These are phyloP conservation scores for Roridomyces roridus DNA, from an alignment of 768 basidiomycete species.

Conservation along the genomic window DNA sequence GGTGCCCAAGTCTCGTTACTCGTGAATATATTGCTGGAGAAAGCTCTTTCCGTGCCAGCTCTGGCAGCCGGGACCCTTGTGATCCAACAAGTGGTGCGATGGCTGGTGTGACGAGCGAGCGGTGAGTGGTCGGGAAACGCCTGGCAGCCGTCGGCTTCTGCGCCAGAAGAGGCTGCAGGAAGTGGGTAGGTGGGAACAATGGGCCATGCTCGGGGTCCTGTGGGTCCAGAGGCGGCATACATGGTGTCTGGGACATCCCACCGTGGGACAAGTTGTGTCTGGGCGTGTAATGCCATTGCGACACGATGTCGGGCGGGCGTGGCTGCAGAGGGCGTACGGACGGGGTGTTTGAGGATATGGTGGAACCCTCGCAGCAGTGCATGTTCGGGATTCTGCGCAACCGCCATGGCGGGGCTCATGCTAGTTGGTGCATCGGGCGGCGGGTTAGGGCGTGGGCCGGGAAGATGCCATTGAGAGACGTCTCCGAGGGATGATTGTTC, in stretches of 20 bases:
- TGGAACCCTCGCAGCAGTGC: slow-evolving; percentile 75
- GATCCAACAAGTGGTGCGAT: slow-evolving; percentile 70
- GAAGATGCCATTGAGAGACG: slow-evolving; percentile 75
- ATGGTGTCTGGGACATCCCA: slow-evolving; percentile 77
- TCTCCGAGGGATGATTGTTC: slow-evolving; percentile 72
- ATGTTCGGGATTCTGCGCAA: slow-evolving; percentile 57
- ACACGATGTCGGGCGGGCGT: slow-evolving; percentile 76
- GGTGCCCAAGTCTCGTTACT: slow-evolving; percentile 68
- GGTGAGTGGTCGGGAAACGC: slow-evolving; percentile 52
- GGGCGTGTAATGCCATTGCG: slow-evolving; percentile 70
- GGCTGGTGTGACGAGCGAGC: slow-evolving; percentile 49
- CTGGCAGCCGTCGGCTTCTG: slow-evolving; percentile 27
- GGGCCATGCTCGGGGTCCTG: slow-evolving; percentile 64
- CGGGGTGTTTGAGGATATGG: slow-evolving; percentile 75
- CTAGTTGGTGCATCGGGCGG: slow-evolving; percentile 39
- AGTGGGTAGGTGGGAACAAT: slow-evolving; percentile 73
- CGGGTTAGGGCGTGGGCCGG: slow-evolving; percentile 40
- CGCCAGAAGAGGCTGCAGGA: slow-evolving; percentile 41
- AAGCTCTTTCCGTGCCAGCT: slow-evolving; percentile 69
- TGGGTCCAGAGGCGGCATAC: slow-evolving; percentile 63
- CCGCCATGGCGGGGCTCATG: slow-evolving; percentile 33
- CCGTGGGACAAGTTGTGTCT: slow-evolving; percentile 60
- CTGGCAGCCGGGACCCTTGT: slow-evolving; percentile 69
- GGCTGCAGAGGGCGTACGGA: slow-evolving; percentile 42
- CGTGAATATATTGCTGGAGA: slow-evolving; percentile 66